phyloP scores from a whole-genome alignment of 2,329 filamentous ascomycete species.

The Hypoxylon sp. region DNA sequence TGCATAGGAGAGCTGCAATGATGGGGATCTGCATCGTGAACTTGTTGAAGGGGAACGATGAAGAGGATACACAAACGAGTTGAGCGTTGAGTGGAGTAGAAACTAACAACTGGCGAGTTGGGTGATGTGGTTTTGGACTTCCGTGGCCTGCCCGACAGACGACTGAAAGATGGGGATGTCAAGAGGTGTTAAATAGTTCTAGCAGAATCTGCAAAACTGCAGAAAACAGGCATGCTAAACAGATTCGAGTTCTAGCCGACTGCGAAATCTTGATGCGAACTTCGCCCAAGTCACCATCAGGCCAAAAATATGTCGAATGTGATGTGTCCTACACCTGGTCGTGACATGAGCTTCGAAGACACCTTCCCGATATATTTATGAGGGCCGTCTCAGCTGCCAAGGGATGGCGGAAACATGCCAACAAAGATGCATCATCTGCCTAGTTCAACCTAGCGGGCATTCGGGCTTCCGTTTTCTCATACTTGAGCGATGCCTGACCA shows the following conservation, averaged over 20 bases:
- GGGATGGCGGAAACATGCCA: constrained; percentile 13
- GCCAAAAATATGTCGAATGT: constrained; percentile 16
- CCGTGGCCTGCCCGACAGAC: constrained; percentile 10
- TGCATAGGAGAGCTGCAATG: constrained; percentile 55
- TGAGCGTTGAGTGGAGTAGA: not conserved
- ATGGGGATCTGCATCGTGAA: constrained; percentile 64
- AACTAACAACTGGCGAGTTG: constrained; percentile 2
- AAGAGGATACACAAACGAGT: not conserved
- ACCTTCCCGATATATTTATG: constrained; percentile 40
- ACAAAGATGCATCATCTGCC: constrained; percentile 33
- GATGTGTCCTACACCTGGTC: constrained; percentile 25
- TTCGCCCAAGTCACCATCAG: constrained; percentile 22
- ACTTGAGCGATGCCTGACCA: constrained; percentile 15
- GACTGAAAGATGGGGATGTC: constrained; percentile 20
- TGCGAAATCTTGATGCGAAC: constrained; percentile 7
- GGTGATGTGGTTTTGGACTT: constrained; percentile 1
- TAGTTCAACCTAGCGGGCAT: constrained; percentile 25
- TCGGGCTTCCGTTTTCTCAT: constrained; percentile 21
- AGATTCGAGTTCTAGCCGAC: constrained; percentile 7
- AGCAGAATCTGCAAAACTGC: not conserved
- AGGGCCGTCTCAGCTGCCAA: constrained; percentile 30
- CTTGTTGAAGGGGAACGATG: not conserved
- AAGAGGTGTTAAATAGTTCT: constrained; percentile 29
- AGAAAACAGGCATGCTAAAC: constrained; percentile 8
- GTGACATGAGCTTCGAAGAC: constrained; percentile 32